Conservation (phyloP, 768 basidiomycete species). For the Russula lepida region DNA sequence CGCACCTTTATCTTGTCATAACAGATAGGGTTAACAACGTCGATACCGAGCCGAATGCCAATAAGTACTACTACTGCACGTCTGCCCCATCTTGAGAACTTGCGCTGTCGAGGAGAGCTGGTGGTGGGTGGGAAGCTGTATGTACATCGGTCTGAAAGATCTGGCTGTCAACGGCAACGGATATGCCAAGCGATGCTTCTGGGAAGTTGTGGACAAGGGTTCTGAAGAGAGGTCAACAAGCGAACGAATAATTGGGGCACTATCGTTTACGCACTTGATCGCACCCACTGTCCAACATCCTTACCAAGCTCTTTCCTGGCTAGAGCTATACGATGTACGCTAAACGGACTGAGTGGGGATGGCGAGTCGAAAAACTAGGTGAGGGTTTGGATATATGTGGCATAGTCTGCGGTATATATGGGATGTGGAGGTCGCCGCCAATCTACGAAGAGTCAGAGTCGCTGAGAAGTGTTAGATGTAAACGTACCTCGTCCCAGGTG, state of each 20-base stretch:
- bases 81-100: conserved; percentile 55
- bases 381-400: conserved; percentile 82
- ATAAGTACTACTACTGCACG: conserved; percentile 80
- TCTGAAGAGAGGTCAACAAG: conserved; percentile 32
- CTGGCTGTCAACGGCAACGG: conserved; percentile 73
- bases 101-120: conserved; percentile 25
- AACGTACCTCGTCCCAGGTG: conserved; percentile 67
- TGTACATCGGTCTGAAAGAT: conserved; percentile 84
- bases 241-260: not conserved
- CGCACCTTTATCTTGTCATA: conserved; percentile 74
- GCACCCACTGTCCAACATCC: conserved; percentile 95
- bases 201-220: conserved; percentile 72
- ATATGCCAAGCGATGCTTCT: conserved; percentile 70
- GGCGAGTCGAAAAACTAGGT: conserved; percentile 96
- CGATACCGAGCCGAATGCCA: conserved; percentile 79
- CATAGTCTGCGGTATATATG: conserved; percentile 55
- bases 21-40: conserved; percentile 93
- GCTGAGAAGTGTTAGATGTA: not conserved
- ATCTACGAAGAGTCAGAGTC: conserved; percentile 38
- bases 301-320: conserved; percentile 93
- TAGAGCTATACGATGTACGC: conserved; percentile 92
- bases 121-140: conserved; percentile 48
- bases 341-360: conserved; percentile 76
- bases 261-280: conserved; percentile 51
- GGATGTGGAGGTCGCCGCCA: conserved; percentile 72